Percentiles rank a stretch among this genome's conserved stretches.
phyloP scores from a whole-genome alignment of 768 basidiomycete species.

The Mycena indigotica region DNA sequence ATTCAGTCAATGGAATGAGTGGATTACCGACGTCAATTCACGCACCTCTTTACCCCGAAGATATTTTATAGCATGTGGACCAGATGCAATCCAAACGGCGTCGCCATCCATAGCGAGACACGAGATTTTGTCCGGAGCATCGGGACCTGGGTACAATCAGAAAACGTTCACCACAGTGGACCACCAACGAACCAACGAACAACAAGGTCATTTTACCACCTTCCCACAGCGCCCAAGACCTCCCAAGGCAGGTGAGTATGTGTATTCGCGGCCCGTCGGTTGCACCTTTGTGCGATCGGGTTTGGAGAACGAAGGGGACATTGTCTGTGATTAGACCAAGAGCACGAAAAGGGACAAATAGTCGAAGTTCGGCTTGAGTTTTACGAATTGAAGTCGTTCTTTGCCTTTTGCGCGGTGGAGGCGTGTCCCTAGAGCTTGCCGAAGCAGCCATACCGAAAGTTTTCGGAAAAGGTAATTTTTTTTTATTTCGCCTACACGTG shows the following conservation, averaged over 20 bases:
- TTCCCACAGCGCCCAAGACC: constrained; percentile 95
- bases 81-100: constrained; percentile 80
- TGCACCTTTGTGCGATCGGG: constrained; percentile 80
- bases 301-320: constrained; percentile 86
- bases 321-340: constrained; percentile 93
- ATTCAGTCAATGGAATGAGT: constrained; percentile 9
- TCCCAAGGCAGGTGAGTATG: constrained; percentile 84
- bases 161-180: constrained; percentile 2
- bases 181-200: constrained; percentile 80
- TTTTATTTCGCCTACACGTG: no score
- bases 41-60: constrained; percentile 84
- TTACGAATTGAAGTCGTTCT: constrained; percentile 37
- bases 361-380: constrained; percentile 40
- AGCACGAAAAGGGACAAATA: constrained; percentile 94
- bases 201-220: constrained; percentile 89
- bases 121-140: constrained; percentile 70
- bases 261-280: constrained; percentile 82
- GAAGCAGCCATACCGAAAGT: constrained; percentile 12
- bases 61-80: constrained; percentile 72
- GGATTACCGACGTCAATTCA: background rate
- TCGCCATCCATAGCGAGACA: constrained; percentile 83
- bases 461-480: no score
- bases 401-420: constrained; percentile 55
- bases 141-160: constrained; percentile 58
- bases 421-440: constrained; percentile 24